Conservation (phyloP, 2,329 filamentous ascomycete species). For the Verruconis gallopava region DNA sequence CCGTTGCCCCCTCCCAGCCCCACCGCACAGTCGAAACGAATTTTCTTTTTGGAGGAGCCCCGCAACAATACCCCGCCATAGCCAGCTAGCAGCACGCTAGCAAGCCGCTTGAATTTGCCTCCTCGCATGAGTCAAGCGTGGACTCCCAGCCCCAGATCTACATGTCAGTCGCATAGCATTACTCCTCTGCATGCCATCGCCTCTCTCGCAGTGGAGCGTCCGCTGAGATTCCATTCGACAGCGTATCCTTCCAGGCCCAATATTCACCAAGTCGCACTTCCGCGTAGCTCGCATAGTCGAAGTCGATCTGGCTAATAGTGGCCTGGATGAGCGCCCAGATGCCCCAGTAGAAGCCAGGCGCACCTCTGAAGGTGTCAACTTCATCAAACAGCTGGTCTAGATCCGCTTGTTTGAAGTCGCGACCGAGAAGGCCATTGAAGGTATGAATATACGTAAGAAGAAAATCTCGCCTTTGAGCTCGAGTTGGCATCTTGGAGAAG, state of each 20-base stretch:
- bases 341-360: conserved; percentile 84
- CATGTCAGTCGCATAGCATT: not conserved
- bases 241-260: conserved; percentile 76
- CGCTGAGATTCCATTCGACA: conserved; percentile 37
- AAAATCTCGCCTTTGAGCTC: conserved; percentile 64
- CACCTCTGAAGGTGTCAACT: conserved; percentile 74
- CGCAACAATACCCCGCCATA: no score
- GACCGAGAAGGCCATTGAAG: conserved; percentile 40
- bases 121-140: not conserved
- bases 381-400: conserved; percentile 59
- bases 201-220: conserved; percentile 63
- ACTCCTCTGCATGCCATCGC: conserved; percentile 56
- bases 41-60: no score
- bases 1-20: no score
- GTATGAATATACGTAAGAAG: conserved; percentile 68
- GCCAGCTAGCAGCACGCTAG: no score
- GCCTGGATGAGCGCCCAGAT: conserved; percentile 95
- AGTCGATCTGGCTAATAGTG: conserved; percentile 87
- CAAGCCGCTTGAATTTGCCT: not conserved
- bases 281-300: conserved; percentile 89
- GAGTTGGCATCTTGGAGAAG: conserved; percentile 68
- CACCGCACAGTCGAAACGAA: no score
- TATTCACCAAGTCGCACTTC: conserved; percentile 80
- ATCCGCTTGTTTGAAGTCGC: conserved; percentile 34
- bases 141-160: not conserved